phyloP scores from a whole-genome alignment of 1,284 basidiomycete genomes.

The Mycosarcoma mackinlayi region DNA sequence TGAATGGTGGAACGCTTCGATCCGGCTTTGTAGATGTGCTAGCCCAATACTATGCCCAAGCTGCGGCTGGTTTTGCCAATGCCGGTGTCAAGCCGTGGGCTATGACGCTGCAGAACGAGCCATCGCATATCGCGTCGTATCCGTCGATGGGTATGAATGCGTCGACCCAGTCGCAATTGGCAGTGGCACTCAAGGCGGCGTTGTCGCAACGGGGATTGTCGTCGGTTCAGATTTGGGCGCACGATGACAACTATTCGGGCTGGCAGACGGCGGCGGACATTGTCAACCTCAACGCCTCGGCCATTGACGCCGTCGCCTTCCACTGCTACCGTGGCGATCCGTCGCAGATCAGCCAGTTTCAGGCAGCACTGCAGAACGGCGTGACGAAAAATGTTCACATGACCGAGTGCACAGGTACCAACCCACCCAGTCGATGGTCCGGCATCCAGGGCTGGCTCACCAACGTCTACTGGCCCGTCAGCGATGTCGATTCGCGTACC shows the following conservation, averaged over 20 bases:
- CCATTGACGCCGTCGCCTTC: constrained; percentile 55
- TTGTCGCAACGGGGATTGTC: constrained; percentile 16
- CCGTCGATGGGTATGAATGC: constrained; percentile 49
- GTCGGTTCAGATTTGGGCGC: constrained; percentile 46
- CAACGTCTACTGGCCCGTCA: constrained; percentile 51
- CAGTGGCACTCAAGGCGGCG: constrained; percentile 25
- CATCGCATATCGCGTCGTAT: constrained; percentile 36
- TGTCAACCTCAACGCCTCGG: constrained; percentile 38
- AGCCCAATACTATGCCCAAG: constrained; percentile 48
- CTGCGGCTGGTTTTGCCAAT: constrained; percentile 24
- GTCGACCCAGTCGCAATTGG: constrained; percentile 23
- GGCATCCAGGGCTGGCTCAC: constrained; percentile 49
- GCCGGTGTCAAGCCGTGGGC: constrained; percentile 50
- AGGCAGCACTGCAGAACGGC: constrained; percentile 11
- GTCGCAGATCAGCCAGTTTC: constrained; percentile 29
- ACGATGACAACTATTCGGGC: constrained; percentile 53
- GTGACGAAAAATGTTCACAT: constrained; percentile 42
- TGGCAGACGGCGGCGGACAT: constrained; percentile 42
- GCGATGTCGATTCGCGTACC: constrained; percentile 13
- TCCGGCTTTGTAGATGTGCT: constrained; percentile 30
- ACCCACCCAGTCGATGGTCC: constrained; percentile 22
- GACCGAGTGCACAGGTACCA: constrained; percentile 55
- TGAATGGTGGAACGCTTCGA: constrained; percentile 46
- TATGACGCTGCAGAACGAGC: constrained; percentile 60
- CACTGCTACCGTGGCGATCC: constrained; percentile 58